Percentiles rank a stretch among this genome's conserved stretches.
phyloP scores from a whole-genome alignment of 768 basidiomycete genomes.

The Hirschioporus abietinus region DNA sequence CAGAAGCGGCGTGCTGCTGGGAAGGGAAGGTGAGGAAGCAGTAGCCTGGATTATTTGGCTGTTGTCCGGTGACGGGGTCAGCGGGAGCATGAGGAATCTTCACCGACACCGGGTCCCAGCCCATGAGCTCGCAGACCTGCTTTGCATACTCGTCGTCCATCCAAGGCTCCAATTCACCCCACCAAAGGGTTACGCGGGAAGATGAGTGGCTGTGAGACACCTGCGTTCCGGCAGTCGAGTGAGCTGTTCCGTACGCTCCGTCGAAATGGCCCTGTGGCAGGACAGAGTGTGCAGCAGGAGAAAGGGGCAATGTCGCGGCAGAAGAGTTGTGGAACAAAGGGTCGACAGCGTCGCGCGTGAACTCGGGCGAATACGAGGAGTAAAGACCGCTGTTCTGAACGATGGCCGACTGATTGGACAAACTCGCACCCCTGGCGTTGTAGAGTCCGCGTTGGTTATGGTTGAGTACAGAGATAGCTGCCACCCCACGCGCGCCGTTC shows the following conservation, averaged over 20 bases:
- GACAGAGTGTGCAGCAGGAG: too few relatives aligned
- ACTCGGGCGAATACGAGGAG: background rate
- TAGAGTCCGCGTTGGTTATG: background rate
- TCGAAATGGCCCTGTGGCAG: background rate
- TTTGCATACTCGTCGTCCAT: conserved; percentile 96
- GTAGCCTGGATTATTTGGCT: conserved; percentile 81
- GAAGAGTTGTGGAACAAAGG: background rate
- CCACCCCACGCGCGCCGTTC: background rate
- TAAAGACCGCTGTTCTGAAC: background rate
- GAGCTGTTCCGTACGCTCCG: background rate
- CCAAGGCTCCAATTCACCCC: conserved; percentile 90
- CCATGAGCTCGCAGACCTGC: conserved; percentile 81
- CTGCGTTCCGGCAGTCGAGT: background rate
- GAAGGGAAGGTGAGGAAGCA: conserved; percentile 85
- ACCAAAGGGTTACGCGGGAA: conserved; percentile 66
- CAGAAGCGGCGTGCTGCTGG: conserved; percentile 59
- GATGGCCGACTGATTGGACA: background rate
- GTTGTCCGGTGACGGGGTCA: conserved; percentile 53
- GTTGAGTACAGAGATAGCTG: background rate
- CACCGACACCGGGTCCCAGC: conserved; percentile 75
- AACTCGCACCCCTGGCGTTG: background rate
- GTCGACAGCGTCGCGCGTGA: background rate
- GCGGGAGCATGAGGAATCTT: conserved; percentile 63
- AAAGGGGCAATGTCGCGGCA: background rate
- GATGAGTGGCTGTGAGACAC: conserved; percentile 5